Base-by-base conservation (phyloP, 805 yeast species). In the Tetrapisispora fleetii region DNA sequence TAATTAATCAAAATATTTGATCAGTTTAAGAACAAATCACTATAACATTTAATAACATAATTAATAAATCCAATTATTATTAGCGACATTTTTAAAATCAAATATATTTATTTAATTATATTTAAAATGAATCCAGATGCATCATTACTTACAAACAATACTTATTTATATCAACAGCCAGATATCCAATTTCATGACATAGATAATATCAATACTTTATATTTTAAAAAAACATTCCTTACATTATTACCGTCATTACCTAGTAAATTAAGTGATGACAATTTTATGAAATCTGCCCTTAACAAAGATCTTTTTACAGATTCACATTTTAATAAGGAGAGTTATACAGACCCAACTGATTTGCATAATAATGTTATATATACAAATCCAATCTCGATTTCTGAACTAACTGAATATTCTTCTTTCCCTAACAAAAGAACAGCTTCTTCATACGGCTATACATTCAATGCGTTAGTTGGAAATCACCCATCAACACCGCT, bases 181-280 rank as follows among this genome's bases (percentile, higher is more conserved):
- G 17, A 28, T 8, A 18, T 41, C 18, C 36, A 41, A 28, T 32
- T 32, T 32, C 35, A 32, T 13, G 32, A 18, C 30, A 28, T 41
- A 18, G 44, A 32, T 40, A 14, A 40, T 14, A 30, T 18, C 19
- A 19, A 41, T 21, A 11, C 37, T 6, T 22, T 17, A 10, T 18
- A 41, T 18, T 19, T 41, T 11, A 51, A 47, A 14, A 47, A 52
- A 30, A 58, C 55, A 40, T 50, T 51, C 40, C 52, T 45, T 24
- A 58, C 62, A 2, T 43, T 58, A 33, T 32, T 58, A 35, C 62
- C 62, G 11, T 52, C 51, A 19, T 48, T 48, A 41, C 48, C 52
- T 1, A 48, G 44, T 43, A 51, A 53, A 18, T 43, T 45, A 35
- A 41, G 46, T 14, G 45, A 56, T 18, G 65, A 59, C 40, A 50